Evolutionary conservation across 2,329 filamentous ascomycete species (phyloP), one percentile per base, ranked within the genome.

Genomic region (Catunica adiposa): DNA sequence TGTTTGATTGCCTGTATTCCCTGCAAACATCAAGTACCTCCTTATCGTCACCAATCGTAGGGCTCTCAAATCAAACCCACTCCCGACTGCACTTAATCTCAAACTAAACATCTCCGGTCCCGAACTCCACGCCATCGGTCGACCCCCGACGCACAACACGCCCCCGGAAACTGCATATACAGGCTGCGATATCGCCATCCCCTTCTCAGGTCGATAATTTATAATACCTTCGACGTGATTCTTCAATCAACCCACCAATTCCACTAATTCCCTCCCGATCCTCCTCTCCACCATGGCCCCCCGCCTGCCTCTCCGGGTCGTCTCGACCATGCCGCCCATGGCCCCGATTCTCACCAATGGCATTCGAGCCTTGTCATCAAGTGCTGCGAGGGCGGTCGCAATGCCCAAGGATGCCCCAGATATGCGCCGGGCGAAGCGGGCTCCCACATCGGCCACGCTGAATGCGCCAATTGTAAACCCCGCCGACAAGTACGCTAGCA

Each of bases 401-500:
- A 68, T 80, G 61, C 75, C 78, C 62, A 78, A 79, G 66, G 77
- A 83, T 58, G 70, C 73, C 48, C 73, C 77, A 58, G 86, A 89
- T 72, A 73, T 84, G 73, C 78, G 85, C 66, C 72, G 78, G 61
- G 81, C 82, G 51, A 75, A 76, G 56, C 75, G 80, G 62, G 71
- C 74, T 60, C 70, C 72, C 44, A 63, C 73, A 59, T 81, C 80
- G 62, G 76, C 79, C 62, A 55, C 59, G 44, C 79, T 96, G 61
- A 80, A 86, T 66, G 84, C 75, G 22, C 85, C 89, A 58, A 73
- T 94, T 64, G 78, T 95, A 65, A 96, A 97, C 72, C 89, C 90
- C 37, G 79, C 86, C 69, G 92, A 97, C 77, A 94, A 92, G 71
- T 94, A 89, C 71, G 77, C 84, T 68, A 83, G 86, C 67, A 92